Evolutionary conservation across 139 green algal species (phyloP).

Genomic region (Tetraselmis chui): DNA sequence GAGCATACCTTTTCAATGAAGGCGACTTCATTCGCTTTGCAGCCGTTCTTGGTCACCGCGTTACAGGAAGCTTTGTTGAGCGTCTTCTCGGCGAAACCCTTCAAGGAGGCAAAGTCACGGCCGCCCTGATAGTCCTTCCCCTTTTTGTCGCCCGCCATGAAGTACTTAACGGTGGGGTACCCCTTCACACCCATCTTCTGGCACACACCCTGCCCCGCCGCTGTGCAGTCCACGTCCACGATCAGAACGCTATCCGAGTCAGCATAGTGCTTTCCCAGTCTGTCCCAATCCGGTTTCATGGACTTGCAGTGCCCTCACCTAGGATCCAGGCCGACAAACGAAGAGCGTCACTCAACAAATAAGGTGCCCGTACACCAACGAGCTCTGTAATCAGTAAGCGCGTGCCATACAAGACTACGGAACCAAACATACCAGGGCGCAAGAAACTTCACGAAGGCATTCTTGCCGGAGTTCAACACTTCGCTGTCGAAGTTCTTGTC

Average conservation of each 20-base stretch:
- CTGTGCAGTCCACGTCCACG: slow-evolving; percentile 29
- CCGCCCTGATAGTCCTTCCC: slow-evolving; percentile 22
- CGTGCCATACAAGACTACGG: too few relatives aligned
- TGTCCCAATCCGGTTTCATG: slow-evolving; percentile 31
- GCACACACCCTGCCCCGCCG: slow-evolving; percentile 16
- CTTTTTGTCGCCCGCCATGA: slow-evolving; percentile 17
- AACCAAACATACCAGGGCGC: slow-evolving; percentile 15
- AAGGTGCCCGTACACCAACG: too few relatives aligned
- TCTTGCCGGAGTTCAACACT: slow-evolving; percentile 17
- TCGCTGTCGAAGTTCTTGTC: slow-evolving; percentile 24
- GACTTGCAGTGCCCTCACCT: slow-evolving; percentile 32
- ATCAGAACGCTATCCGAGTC: slow-evolving; percentile 18
- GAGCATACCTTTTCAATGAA: slow-evolving; percentile 15
- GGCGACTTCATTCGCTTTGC: slow-evolving; percentile 17
- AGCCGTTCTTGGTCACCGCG: slow-evolving; percentile 21
- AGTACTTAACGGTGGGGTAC: slow-evolving; percentile 24
- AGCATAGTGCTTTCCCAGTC: slow-evolving; percentile 13
- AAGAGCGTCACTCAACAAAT: neutral
- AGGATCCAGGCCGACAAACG: neutral
- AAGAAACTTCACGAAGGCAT: slow-evolving; percentile 25
- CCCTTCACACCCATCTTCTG: slow-evolving; percentile 22
- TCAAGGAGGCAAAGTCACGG: slow-evolving; percentile 15
- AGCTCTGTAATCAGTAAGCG: too few relatives aligned
- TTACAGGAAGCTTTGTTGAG: slow-evolving; percentile 19
- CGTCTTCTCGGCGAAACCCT: slow-evolving; percentile 11